These are phyloP conservation scores for Verbascum thapsus DNA, from an alignment of 257 asterid species.

Conservation along the genomic window DNA sequence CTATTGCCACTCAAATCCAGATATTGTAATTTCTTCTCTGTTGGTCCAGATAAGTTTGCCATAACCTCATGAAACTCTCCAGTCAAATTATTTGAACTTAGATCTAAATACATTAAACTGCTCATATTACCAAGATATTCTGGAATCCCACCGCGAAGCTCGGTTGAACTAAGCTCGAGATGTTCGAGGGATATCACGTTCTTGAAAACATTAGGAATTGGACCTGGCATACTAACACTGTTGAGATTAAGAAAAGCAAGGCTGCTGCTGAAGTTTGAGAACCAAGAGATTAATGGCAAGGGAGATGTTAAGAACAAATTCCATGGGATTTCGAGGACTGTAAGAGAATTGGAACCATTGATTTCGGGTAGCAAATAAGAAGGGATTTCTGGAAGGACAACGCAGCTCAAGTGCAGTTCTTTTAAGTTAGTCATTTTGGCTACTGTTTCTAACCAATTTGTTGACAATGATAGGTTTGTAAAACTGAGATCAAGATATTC, in stretches of 20 bases:
- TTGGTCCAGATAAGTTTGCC: neutral
- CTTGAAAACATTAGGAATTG: neutral
- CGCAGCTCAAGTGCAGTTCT: neutral
- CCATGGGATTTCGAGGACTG: neutral
- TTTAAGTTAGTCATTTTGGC: neutral
- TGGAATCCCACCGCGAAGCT: conserved; percentile 16
- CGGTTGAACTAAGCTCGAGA: neutral
- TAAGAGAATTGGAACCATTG: neutral
- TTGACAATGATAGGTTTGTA: neutral
- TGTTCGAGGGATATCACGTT: neutral
- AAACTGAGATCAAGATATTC: conserved; percentile 6
- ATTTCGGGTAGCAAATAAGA: neutral
- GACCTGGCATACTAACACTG: conserved; percentile 7
- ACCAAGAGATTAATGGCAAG: neutral
- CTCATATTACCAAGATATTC: conserved; percentile 1
- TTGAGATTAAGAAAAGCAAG: neutral
- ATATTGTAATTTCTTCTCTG: neutral
- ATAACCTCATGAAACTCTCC: neutral
- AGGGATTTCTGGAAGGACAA: neutral
- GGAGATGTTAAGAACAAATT: neutral
- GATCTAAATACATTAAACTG: neutral
- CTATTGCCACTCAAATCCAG: conserved; percentile 4
- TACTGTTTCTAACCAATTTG: neutral
- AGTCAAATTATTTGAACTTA: neutral
- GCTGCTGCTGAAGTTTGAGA: neutral